Evolutionary conservation across 441 rosid species (phyloP), one percentile per base, ranked within the genome.

Genomic region (Brassica hybrid): DNA sequence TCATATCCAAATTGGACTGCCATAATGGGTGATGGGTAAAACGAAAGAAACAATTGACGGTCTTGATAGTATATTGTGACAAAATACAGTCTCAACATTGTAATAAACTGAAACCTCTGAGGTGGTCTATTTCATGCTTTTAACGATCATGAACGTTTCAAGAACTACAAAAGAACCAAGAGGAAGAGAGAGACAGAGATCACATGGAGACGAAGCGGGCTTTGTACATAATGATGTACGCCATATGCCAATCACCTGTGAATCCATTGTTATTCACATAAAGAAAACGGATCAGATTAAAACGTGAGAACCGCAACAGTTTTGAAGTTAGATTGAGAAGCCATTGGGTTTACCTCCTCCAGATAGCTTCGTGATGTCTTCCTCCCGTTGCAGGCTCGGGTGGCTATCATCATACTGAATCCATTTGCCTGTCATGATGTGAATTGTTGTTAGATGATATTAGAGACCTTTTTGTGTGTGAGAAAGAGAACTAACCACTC

Each of bases 201-300:
- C 78, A 92, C 89, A 83, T 84, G 69, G 90, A 71, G 72, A 92
- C 76, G 14, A 76, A 76, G 14, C 97, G 93, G 5, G 96, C 96
- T 89, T 91, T 94, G 89, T 96, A 92, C 97, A 94, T 87, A 79
- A 95, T 85, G 72, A 96, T 96, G 88, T 94, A 92, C 60, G 99
- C 98, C 99, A 96, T 96, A 82, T 96, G 98, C 98, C 99, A 96
- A 86, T 96, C 99, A 74, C 99, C 81, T 77, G 80, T 45, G 1
- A 57, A 65, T 69, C 7, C 58, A 34, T 23, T 23, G 41, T 18
- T 3, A 27, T 66, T 25, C 14, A 60, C 64, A 50, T 50, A 14
- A 11, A 0, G 61, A 6, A 52, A 50, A 30, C 11, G 41, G 30
- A 69, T n/a, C 14, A 23, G 18, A 12, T 23, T 69, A 69, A 70